Evolutionary conservation across 305 asterid species (phyloP), one percentile per base, ranked within the genome.

Genomic region (Rubia occidens): DNA sequence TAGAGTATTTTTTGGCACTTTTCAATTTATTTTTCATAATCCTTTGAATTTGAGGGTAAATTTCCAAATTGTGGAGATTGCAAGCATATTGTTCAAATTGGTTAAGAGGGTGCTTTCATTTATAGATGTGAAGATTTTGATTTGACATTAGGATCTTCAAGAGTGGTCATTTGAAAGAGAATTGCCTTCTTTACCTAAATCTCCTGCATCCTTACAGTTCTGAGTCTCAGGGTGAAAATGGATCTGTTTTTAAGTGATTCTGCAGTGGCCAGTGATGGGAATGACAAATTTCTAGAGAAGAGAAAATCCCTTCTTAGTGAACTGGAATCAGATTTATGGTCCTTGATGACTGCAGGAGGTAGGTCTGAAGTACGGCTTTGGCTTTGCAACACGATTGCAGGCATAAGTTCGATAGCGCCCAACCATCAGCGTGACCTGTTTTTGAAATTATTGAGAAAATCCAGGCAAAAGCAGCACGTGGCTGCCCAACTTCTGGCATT

Each of bases 361-460:
- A 87, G 85, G 66, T 88, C 97, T 68, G 99, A 91, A 82, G 87
- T 91, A 63, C 95, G 99, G 47, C 95, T 91, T 63, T 91, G 99
- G 97, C 95, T 94, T 58, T 91, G 91, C 76, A 82, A 85, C 73
- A 70, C 89, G 17, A 79, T 94, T 68, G 82, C 95, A 2, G 78
- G 88, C 77, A 83, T 94, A 68, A 78, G 73, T 70, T 86, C 89
- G 70, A 79, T 94, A 17, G 76, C 84, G 64, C 85, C 85, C 45
- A 82, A 60, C 56, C 82, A 76, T 73, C 90, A 91, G 68, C 78
- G 77, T 11, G 96, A 91, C 73, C 75, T 94, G 62, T 91, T 94
- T 77, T 49, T 84, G 79, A 85, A 78, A 69, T 75, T 94, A 44
- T 74, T 94, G 84, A 85, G 84, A 78, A 82, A 88, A 32, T 81